phyloP scores from a whole-genome alignment of 2,329 filamentous ascomycete species.

The Tolypocladium sp. region DNA sequence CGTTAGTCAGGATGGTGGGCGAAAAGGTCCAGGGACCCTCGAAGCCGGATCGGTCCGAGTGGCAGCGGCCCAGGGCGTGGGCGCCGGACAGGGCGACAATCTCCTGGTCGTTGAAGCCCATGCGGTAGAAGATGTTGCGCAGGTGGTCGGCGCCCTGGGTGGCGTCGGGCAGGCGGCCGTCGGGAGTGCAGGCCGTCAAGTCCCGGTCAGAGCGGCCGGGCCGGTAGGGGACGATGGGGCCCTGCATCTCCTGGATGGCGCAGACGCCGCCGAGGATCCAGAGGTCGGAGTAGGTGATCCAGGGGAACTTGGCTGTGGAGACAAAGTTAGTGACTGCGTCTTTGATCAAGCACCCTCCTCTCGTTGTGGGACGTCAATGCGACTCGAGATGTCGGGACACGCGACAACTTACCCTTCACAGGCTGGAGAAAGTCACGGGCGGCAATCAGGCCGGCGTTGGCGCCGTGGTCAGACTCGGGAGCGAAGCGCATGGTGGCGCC shows the following conservation, averaged over 20 bases:
- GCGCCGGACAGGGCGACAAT: constrained; percentile 85
- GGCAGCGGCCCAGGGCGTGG: constrained; percentile 83
- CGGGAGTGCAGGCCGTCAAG: constrained; percentile 77
- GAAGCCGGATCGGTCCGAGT: constrained; percentile 80
- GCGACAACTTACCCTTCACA: constrained; percentile 57
- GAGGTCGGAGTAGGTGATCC: constrained; percentile 93
- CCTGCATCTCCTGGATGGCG: constrained; percentile 92
- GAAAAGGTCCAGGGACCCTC: constrained; percentile 89
- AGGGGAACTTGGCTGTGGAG: constrained; percentile 60
- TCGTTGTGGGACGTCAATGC: not conserved
- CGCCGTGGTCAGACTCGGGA: constrained; percentile 82
- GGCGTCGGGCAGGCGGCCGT: constrained; percentile 78
- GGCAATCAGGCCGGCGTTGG: constrained; percentile 80
- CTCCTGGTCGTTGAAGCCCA: constrained; percentile 96
- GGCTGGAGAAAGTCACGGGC: constrained; percentile 92
- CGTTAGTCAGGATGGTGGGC: constrained; percentile 85
- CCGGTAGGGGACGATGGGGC: constrained; percentile 78
- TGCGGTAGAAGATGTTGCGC: constrained; percentile 86
- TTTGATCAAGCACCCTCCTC: too few relatives aligned
- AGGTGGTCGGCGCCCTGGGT: constrained; percentile 72
- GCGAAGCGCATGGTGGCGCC: constrained; percentile 95
- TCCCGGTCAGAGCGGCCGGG: constrained; percentile 79
- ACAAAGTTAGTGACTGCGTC: constrained; percentile 25
- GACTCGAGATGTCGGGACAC: not conserved
- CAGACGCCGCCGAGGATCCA: constrained; percentile 85